These are phyloP conservation scores for Manihot esculenta DNA, from an alignment of 441 rosid genomes.

Conservation along the genomic window DNA sequence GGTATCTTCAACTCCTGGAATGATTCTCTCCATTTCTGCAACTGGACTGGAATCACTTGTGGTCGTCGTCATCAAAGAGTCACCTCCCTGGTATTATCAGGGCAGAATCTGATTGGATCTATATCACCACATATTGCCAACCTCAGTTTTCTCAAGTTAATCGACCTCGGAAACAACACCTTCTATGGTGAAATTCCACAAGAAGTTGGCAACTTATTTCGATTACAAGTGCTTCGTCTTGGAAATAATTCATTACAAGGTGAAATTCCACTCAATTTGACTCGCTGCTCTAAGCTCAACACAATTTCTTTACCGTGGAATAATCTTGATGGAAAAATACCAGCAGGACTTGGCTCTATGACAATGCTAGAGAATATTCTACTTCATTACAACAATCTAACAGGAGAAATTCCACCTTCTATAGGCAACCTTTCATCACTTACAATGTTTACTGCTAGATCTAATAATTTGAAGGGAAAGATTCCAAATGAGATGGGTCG, in stretches of 20 bases:
- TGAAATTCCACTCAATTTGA: conserved; percentile 5
- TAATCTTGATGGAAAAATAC: conserved; percentile 3
- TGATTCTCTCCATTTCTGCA: no score
- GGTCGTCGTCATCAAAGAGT: conserved; percentile 10
- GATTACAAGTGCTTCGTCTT: background rate
- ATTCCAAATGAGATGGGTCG: conserved; percentile 1
- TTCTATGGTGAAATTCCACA: no score
- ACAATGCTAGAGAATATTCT: background rate
- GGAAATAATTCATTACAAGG: background rate
- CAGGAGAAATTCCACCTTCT: background rate
- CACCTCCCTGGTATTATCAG: conserved; percentile 1
- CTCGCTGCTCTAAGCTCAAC: background rate
- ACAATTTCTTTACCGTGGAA: background rate
- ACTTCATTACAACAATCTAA: background rate
- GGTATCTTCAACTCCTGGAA: no score
- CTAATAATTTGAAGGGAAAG: background rate
- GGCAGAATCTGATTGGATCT: no score
- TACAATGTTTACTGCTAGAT: background rate
- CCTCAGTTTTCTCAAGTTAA: no score
- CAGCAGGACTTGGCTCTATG: background rate
- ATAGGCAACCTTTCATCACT: conserved; percentile 6
- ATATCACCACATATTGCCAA: no score
- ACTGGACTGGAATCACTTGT: no score
- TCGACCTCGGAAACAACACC: no score
- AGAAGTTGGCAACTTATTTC: background rate